Conservation (phyloP, 2,329 filamentous ascomycete species). For the Pseudocercospora eumusae region DNA sequence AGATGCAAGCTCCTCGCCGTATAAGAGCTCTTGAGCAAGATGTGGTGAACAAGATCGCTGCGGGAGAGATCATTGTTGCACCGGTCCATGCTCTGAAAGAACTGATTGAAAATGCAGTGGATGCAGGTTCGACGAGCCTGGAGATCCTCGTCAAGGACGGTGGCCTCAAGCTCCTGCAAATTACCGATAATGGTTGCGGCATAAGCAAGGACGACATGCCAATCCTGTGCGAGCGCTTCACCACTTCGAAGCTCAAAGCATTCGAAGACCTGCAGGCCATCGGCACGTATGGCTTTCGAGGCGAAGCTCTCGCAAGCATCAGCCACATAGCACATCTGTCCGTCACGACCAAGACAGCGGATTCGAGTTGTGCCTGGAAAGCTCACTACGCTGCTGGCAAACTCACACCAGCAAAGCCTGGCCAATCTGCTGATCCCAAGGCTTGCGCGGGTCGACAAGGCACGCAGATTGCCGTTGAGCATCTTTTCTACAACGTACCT, state of each 20-base stretch:
- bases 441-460: constrained; percentile 83
- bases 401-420: constrained; percentile 79
- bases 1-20: constrained; percentile 44
- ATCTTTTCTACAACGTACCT: constrained; percentile 95
- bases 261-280: constrained; percentile 93
- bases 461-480: constrained; percentile 92
- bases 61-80: constrained; percentile 96
- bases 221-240: constrained; percentile 93
- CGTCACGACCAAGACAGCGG: constrained; percentile 89
- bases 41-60: constrained; percentile 98
- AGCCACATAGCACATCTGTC: constrained; percentile 96
- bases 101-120: constrained; percentile 93
- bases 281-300: constrained; percentile 94
- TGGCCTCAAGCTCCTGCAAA: constrained; percentile 90
- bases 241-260: constrained; percentile 88
- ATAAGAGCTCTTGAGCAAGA: constrained; percentile 82
- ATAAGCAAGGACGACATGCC: constrained; percentile 91
- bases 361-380: constrained; percentile 85
- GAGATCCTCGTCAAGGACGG: constrained; percentile 94
- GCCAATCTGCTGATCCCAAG: constrained; percentile 82
- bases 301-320: constrained; percentile 94
- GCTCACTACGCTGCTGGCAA: constrained; percentile 84
- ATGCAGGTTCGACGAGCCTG: constrained; percentile 89
- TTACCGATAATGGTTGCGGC: constrained; percentile 94
- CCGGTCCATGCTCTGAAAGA: constrained; percentile 96